phyloP scores from a whole-genome alignment of 192 early-diverging fungal species.

The Coemansia asiatica region DNA sequence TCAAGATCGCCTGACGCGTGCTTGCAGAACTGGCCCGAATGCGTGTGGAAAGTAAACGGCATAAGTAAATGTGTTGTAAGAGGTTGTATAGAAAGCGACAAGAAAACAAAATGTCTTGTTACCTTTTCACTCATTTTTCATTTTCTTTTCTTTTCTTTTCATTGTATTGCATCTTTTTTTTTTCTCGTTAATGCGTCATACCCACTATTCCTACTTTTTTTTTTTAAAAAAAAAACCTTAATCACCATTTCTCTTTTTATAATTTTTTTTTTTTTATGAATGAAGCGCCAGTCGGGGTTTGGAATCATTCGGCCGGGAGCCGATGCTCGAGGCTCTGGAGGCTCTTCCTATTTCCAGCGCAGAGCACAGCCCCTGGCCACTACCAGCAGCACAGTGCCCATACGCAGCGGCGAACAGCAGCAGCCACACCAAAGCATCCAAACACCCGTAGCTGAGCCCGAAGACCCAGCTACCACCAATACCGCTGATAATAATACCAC shows the following conservation, averaged over 20 bases:
- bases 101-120: background rate
- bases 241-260: background rate
- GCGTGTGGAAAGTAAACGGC: constrained; percentile 86
- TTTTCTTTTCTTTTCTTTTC: background rate
- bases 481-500: no score
- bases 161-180: background rate
- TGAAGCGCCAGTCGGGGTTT: constrained; percentile 53
- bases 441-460: background rate
- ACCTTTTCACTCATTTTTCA: constrained; percentile 3
- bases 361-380: constrained; percentile 33
- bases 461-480: background rate
- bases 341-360: constrained; percentile 54
- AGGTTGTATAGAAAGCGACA: no score
- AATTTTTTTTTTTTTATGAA: constrained; percentile 2
- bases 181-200: background rate
- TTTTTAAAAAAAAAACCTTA: no score
- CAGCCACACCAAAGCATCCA: background rate
- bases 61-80: constrained; percentile 55
- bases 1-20: constrained; percentile 88
- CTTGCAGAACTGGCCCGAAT: constrained; percentile 94
- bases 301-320: constrained; percentile 42
- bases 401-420: background rate
- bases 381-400: background rate
- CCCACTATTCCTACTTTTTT: no score
- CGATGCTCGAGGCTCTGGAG: constrained; percentile 25